phyloP scores from a whole-genome alignment of 208 protist genomes.

The Polymyxa betae region DNA sequence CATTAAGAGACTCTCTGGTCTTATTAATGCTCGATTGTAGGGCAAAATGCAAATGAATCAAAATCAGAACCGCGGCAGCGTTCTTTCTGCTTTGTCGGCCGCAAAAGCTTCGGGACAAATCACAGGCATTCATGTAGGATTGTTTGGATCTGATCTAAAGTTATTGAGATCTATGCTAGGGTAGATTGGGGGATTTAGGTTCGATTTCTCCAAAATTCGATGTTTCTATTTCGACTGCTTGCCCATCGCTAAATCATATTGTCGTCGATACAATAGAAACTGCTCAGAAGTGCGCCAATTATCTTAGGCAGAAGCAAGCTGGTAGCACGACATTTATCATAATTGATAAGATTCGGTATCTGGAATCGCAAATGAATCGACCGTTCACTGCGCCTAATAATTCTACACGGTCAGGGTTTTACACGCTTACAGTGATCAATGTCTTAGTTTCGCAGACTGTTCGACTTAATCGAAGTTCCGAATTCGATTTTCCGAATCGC shows the following conservation, averaged over 20 bases:
- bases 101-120: slow-evolving; percentile 58
- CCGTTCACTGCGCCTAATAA: slow-evolving; percentile 65
- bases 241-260: slow-evolving; percentile 88
- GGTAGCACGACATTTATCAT: slow-evolving; percentile 96
- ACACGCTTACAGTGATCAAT: neutral
- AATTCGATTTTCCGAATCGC: slow-evolving; percentile 84
- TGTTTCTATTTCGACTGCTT: slow-evolving; percentile 94
- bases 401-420: slow-evolving; percentile 50
- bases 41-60: neutral
- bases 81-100: slow-evolving; percentile 65
- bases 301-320: slow-evolving; percentile 87
- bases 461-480: slow-evolving; percentile 70
- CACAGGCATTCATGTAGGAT: slow-evolving; percentile 57
- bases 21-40: neutral
- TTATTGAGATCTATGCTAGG: slow-evolving; percentile 71
- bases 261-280: slow-evolving; percentile 93
- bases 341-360: slow-evolving; percentile 76
- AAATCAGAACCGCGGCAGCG: slow-evolving; percentile 39
- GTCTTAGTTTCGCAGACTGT: neutral
- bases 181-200: slow-evolving; percentile 95
- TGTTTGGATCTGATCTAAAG: neutral
- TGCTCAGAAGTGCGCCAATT: slow-evolving; percentile 80
- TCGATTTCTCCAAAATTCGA: slow-evolving; percentile 94
- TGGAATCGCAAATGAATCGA: slow-evolving; percentile 71
- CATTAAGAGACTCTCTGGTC: neutral